Conservation (phyloP, 768 basidiomycete species). For the Kwoniella shandongensis region DNA sequence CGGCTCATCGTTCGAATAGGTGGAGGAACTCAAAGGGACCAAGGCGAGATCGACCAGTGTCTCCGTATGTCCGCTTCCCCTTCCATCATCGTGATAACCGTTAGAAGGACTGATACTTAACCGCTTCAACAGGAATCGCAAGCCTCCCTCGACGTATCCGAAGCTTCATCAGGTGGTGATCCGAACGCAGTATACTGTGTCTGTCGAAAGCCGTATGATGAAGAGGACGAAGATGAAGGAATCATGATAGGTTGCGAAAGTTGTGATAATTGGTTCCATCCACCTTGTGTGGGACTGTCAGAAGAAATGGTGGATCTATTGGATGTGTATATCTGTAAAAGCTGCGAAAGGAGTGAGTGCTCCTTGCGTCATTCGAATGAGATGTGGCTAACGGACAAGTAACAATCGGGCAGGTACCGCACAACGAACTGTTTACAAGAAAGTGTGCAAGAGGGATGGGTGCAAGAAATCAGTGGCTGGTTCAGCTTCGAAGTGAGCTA, state of each 20-base stretch:
- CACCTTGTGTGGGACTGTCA: constrained; percentile 37
- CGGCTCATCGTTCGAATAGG: constrained; percentile 2
- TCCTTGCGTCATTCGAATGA: no score
- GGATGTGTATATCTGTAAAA: constrained; percentile 43
- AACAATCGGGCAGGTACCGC: constrained; percentile 20
- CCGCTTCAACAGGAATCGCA: neutral
- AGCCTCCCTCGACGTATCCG: neutral
- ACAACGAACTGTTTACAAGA: constrained; percentile 30
- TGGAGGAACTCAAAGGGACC: constrained; percentile 23
- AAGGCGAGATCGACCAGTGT: constrained; percentile 11
- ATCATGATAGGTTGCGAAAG: constrained; percentile 49
- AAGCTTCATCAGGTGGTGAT: neutral
- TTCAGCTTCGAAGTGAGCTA: constrained; percentile 35
- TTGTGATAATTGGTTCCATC: constrained; percentile 51
- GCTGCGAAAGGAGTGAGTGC: constrained; percentile 45
- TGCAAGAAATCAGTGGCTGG: constrained; percentile 30
- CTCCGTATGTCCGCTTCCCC: constrained; percentile 14
- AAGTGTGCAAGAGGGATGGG: constrained; percentile 28
- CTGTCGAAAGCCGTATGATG: constrained; percentile 39
- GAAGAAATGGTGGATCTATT: constrained; percentile 39
- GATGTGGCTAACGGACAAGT: no score
- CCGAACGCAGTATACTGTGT: constrained; percentile 38
- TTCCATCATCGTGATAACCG: no score
- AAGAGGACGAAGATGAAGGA: constrained; percentile 42
- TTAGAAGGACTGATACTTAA: no score